Conservation (phyloP, 2,329 filamentous ascomycete species). For the Fusarium sp. region DNA sequence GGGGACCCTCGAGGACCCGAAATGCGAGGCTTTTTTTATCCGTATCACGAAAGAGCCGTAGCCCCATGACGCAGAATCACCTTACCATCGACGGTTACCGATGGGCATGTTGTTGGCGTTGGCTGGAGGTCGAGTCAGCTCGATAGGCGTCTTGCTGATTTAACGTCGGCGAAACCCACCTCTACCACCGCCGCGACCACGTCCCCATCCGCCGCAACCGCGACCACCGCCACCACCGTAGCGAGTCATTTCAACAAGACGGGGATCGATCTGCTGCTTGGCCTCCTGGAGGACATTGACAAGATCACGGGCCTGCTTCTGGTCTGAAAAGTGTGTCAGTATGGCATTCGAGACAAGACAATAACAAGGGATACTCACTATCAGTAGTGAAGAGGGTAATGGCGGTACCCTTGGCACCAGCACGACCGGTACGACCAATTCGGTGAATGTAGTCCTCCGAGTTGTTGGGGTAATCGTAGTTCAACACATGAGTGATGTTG, state of each 20-base stretch:
- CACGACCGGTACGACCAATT: conserved; percentile 95
- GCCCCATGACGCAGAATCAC: conserved; percentile 29
- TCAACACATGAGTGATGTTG: conserved; percentile 99
- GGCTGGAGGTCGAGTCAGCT: conserved; percentile 54
- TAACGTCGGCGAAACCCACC: conserved; percentile 57
- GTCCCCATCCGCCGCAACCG: conserved; percentile 77
- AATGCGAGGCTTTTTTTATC: conserved; percentile 29
- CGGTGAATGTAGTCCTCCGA: conserved; percentile 98
- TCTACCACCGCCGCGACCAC: conserved; percentile 68
- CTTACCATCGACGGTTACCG: conserved; percentile 63
- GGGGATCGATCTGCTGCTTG: conserved; percentile 97
- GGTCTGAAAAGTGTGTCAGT: conserved; percentile 68
- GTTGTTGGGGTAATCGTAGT: conserved; percentile 99
- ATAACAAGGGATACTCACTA: conserved; percentile 74
- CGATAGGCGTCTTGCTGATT: conserved; percentile 47
- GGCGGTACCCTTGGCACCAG: conserved; percentile 92
- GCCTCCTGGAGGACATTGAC: conserved; percentile 92
- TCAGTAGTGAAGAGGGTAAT: conserved; percentile 99
- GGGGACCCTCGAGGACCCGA: conserved; percentile 24
- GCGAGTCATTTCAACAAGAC: conserved; percentile 94
- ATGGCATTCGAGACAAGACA: neutral
- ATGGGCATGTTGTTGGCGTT: conserved; percentile 64
- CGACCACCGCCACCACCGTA: conserved; percentile 85
- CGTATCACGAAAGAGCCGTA: conserved; percentile 23
- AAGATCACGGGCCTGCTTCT: conserved; percentile 96